phyloP scores from a whole-genome alignment of 2,329 filamentous ascomycete genomes.

The Mollisia scopiformis region DNA sequence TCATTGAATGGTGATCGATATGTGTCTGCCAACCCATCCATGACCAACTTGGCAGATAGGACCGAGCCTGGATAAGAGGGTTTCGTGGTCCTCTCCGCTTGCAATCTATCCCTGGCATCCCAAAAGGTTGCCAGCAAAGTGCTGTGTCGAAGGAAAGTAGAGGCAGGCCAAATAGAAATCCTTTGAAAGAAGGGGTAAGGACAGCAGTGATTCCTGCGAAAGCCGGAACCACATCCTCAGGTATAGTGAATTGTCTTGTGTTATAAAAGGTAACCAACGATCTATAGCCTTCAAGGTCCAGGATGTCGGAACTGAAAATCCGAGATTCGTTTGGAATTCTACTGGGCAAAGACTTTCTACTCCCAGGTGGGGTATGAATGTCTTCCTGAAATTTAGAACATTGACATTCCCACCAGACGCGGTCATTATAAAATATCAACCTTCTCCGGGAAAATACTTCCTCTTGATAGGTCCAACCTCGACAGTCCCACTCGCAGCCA shows the following conservation, averaged over 20 bases:
- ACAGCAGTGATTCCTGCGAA: conserved; percentile 18
- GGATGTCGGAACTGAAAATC: not conserved
- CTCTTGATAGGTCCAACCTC: conserved; percentile 23
- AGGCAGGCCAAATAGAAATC: conserved; percentile 26
- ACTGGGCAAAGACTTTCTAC: not conserved
- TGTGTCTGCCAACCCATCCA: conserved; percentile 29
- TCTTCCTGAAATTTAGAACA: conserved; percentile 6
- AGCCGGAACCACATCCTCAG: conserved; percentile 20
- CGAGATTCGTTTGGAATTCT: not conserved
- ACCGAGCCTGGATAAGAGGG: not conserved
- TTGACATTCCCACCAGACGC: conserved; percentile 12
- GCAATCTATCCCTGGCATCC: too few species aligned
- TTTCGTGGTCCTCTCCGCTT: not conserved
- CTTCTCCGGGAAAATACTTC: conserved; percentile 11
- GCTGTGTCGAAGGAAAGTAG: conserved; percentile 23
- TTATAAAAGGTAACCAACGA: conserved; percentile 3
- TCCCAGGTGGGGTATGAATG: not conserved
- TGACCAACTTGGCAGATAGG: conserved; percentile 11
- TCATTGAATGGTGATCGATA: not conserved
- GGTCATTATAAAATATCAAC: conserved; percentile 8
- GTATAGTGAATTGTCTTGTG: conserved; percentile 14
- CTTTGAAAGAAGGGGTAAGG: conserved; percentile 19
- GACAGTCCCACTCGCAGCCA: not conserved
- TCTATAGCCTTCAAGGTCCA: not conserved
- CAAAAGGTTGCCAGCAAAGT: conserved; percentile 14